Percentiles rank a stretch among this genome's conserved stretches.
Conservation (phyloP, 140 eudicot genomes). For the Anethum foeniculum region DNA sequence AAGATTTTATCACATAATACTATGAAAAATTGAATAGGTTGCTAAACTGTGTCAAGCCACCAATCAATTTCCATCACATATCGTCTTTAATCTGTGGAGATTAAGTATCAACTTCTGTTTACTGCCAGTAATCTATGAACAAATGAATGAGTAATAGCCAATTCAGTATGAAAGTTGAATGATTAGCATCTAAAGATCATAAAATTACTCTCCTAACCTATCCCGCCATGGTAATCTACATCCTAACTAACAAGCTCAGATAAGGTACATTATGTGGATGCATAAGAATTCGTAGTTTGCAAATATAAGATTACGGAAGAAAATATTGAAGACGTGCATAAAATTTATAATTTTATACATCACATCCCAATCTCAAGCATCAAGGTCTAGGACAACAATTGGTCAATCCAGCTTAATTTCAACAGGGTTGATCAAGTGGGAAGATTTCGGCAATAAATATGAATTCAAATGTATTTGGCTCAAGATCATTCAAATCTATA, state of each 20-base stretch:
- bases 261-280: no score
- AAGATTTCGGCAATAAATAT: background rate
- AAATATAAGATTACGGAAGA: background rate
- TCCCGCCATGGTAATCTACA: no score
- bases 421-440: background rate
- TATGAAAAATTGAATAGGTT: no score
- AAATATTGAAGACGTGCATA: background rate
- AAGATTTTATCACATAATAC: background rate
- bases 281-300: background rate
- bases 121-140: no score
- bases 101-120: no score
- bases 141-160: no score
- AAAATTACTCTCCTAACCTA: background rate
- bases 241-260: no score
- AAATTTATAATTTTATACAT: no score
- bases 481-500: background rate
- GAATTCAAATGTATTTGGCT: background rate
- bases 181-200: background rate
- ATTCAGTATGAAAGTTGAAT: no score
- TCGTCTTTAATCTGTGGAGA: background rate
- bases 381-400: background rate
- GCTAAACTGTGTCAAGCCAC: background rate
- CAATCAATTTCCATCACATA: no score
- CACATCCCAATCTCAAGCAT: background rate
- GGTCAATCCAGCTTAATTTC: background rate